Base-by-base conservation (phyloP, 2,329 filamentous ascomycete genomes). In the Penicillium sp. region DNA sequence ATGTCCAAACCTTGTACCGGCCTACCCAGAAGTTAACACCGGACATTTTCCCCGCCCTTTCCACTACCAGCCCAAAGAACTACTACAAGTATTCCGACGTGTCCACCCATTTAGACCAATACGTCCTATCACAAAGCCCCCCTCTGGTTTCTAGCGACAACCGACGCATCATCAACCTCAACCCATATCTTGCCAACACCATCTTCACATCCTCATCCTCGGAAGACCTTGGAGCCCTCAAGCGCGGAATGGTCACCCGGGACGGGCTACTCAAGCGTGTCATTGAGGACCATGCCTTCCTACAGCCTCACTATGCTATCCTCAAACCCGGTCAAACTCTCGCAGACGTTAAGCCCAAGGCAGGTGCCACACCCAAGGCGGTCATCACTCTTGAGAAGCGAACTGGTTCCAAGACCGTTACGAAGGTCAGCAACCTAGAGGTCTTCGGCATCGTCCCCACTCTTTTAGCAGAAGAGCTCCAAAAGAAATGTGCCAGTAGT, bases 401-500 rank as follows among this genome's bases (percentile, higher is more conserved):
- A n/a, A 84, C 81, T 21, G 86, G 86, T 8, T 86, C 85, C 55
- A 89, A 89, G 72, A 85, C 82, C 2, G 84, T 86, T 2, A 89
- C 86, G 3, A 86, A 84, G 63, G 77, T 88, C 1, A 81, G 79
- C 16, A 85, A 84, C 3, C 68, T 89, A 29, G 87, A 89, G 64
- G 73, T 80, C 0, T 89, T 87, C 63, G 80, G 82, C 26, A 82
- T 89, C 44, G 79, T 82, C 19, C 84, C 86, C 0, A 80, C 80
- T 46, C 73, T 83, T 2, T 74, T 89, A 53, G 85, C 86, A 2
- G 86, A 88, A 57, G 87, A 89, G 68, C 66, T 90, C 64, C 80
- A 87, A 65, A 89, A 86, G 74, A 82, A 83, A 31, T 89, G 87
- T 68, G 87, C 87, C 2, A 86, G 87, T n/a, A 85, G 82, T 56